These are phyloP conservation scores for Aspergillus floridensis DNA, from an alignment of 2,329 filamentous ascomycete genomes.

Conservation along the genomic window DNA sequence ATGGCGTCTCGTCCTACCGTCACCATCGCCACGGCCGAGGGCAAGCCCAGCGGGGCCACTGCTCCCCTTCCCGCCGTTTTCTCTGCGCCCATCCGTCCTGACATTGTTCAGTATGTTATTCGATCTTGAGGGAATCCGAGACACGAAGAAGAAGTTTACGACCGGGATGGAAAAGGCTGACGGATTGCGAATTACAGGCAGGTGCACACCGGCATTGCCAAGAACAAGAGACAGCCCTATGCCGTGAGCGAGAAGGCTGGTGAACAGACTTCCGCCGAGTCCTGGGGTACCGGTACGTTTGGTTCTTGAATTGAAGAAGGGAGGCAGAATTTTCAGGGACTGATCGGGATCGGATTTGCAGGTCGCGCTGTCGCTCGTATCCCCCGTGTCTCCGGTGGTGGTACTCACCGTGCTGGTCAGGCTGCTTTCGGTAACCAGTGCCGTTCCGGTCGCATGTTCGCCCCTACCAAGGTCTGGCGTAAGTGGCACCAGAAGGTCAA, in stretches of 20 bases:
- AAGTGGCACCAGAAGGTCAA: conserved; percentile 99
- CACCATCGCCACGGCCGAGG: conserved; percentile 94
- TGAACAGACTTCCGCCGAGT: conserved; percentile 99
- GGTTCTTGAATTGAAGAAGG: conserved; percentile 13
- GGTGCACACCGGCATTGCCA: conserved; percentile 97
- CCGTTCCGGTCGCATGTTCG: conserved; percentile 99
- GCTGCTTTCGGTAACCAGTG: conserved; percentile 99
- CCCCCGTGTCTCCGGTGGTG: conserved; percentile 99
- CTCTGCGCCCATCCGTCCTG: conserved; percentile 92
- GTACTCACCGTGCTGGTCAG: conserved; percentile 99
- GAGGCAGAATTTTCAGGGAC: conserved; percentile 8
- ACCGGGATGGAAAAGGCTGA: conserved; percentile 33
- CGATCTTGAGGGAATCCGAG: conserved; percentile 3
- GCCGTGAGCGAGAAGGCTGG: conserved; percentile 99
- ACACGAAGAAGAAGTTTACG: conserved; percentile 10
- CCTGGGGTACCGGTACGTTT: conserved; percentile 97
- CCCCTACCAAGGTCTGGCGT: conserved; percentile 99
- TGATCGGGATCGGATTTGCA: conserved; percentile 38
- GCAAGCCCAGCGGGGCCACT: conserved; percentile 83
- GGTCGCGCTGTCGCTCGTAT: conserved; percentile 99
- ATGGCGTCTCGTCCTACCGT: conserved; percentile 98
- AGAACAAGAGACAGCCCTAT: conserved; percentile 99
- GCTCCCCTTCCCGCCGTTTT: conserved; percentile 96
- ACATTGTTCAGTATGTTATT: conserved; percentile 91
- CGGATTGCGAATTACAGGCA: conserved; percentile 45